Conservation (phyloP, 1,284 basidiomycete species). For the Ustilago loliicola region DNA sequence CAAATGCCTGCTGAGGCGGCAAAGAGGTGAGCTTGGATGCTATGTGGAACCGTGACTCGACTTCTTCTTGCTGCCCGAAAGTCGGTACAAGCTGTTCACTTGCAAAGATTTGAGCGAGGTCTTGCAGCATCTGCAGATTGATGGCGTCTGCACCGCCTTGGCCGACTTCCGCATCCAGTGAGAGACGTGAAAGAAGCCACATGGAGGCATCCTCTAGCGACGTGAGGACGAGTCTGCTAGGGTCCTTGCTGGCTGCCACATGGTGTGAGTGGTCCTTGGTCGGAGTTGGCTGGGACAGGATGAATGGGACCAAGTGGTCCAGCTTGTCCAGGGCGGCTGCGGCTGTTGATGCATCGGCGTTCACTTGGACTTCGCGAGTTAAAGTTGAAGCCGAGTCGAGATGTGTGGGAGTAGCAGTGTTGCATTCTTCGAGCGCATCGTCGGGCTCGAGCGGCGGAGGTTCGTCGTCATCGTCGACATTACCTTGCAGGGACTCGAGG, state of each 20-base stretch:
- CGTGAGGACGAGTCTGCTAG: constrained; percentile 14
- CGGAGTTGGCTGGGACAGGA: constrained; percentile 10
- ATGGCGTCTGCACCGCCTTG: constrained; percentile 23
- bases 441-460: constrained; percentile 55
- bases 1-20: constrained; percentile 28
- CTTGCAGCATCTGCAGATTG: constrained; percentile 29
- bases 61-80: constrained; percentile 1
- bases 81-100: constrained; percentile 24
- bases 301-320: constrained; percentile 27
- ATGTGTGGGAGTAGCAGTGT: background rate
- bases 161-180: constrained; percentile 25
- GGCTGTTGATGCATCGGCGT: background rate
- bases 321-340: constrained; percentile 20
- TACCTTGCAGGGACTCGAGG: background rate
- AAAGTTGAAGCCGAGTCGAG: background rate
- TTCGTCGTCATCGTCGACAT: constrained; percentile 37
- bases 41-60: constrained; percentile 17
- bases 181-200: constrained; percentile 38
- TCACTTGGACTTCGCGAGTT: background rate
- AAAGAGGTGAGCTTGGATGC: constrained; percentile 15
- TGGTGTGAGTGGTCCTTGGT: background rate
- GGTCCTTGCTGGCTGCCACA: background rate
- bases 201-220: constrained; percentile 37
- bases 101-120: constrained; percentile 17
- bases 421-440: background rate